Evolutionary conservation across 345 rosid species (phyloP), one percentile per base, ranked within the genome.

Genomic region (Melastoma malabathricum): DNA sequence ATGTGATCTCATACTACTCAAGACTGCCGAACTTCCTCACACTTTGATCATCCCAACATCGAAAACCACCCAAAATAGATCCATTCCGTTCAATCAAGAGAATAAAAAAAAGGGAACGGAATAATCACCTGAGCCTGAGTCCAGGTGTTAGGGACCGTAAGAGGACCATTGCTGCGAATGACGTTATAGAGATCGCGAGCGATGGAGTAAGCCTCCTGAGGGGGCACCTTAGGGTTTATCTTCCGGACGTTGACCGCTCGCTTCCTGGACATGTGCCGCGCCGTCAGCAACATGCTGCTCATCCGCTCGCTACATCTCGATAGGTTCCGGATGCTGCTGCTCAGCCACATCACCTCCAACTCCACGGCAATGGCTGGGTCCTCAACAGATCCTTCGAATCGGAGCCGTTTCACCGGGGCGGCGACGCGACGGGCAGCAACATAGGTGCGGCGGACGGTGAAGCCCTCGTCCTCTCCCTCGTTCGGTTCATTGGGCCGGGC

Each of bases 171-270:
- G 44, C 64, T 59, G 72, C 78, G 81, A 56, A 92, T 66, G 66
- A 87, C 59, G 7, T 55, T 66, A 66, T 92, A 83, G 31, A 92
- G 80, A 51, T 76, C 74, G 9, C 70, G 71, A 20, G 98, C 75
- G 19, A 92, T 84, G 56, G 78, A 61, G 51, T 69, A 68, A 51
- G 98, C 98, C 59, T 92, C 89, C 27, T 77, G 87, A n/a, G 78
- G 73, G 16, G 96, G 84, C 46, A 87, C 89, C 48, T 82, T 87
- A 13, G 98, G 98, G 74, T 82, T 92, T 69, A 87, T 84, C 73
- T 84, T 92, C 66, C 93, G 63, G 15, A 87, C 87, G 59, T 87
- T 80, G 52, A 84, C 95, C 15, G 95, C 78, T 27, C 88, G 62
- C 67, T 65, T 59, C 63, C 80, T 60, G 3, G 97, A 87, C 83